Evolutionary conservation across 2,329 filamentous ascomycete genomes (phyloP).

Genomic region (Onygena corvina): DNA sequence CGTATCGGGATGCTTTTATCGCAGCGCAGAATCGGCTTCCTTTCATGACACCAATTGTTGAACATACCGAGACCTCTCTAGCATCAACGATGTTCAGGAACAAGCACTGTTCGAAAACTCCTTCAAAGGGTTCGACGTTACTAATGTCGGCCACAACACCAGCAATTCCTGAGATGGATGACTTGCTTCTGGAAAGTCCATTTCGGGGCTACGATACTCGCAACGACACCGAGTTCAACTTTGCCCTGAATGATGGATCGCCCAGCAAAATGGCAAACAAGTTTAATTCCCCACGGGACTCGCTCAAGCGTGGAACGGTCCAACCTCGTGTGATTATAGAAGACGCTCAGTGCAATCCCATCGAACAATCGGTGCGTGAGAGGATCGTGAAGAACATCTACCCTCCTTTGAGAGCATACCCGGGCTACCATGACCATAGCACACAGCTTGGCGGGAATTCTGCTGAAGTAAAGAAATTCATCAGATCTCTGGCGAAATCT

Average conservation of each 20-base stretch:
- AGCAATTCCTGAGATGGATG: constrained; percentile 29
- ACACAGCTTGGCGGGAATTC: constrained; percentile 53
- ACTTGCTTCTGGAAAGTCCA: constrained; percentile 55
- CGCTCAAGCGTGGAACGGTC: constrained; percentile 3
- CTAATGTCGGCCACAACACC: constrained; percentile 18
- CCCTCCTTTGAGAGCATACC: constrained; percentile 60
- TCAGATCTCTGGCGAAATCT: constrained; percentile 51
- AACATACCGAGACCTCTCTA: constrained; percentile 82
- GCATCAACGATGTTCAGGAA: constrained; percentile 46
- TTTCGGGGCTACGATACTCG: constrained; percentile 53
- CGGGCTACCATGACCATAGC: constrained; percentile 67
- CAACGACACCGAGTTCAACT: constrained; percentile 32
- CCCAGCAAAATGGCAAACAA: constrained; percentile 31
- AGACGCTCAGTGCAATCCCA: constrained; percentile 77
- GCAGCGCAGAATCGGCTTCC: constrained; percentile 82
- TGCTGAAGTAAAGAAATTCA: constrained; percentile 67
- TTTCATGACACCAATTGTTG: constrained; percentile 98
- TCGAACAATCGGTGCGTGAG: constrained; percentile 61
- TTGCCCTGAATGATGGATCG: constrained; percentile 24
- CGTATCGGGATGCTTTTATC: constrained; percentile 67
- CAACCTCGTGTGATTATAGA: constrained; percentile 48
- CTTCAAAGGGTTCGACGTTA: constrained; percentile 45
- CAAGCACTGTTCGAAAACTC: constrained; percentile 60
- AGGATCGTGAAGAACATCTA: constrained; percentile 63
- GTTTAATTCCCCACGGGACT: constrained; percentile 19